Base-by-base conservation (phyloP, 345 rosid species). In the Syzygium aqueum region DNA sequence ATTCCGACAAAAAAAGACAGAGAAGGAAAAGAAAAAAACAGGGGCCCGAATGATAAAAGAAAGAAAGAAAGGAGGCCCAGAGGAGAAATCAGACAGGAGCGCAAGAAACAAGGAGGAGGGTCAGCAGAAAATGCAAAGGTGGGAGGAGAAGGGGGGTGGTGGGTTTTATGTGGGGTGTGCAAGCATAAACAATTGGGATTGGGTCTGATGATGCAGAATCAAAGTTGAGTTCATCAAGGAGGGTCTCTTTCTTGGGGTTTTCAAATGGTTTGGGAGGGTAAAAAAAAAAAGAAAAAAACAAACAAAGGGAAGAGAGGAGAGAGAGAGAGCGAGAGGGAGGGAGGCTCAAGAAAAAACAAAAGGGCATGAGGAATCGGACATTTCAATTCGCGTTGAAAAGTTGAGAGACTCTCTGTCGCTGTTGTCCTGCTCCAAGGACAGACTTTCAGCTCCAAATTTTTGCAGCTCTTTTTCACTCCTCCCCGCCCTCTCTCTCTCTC, bases 181-280 rank as follows among this genome's bases (percentile, higher is more conserved):
- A 67, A 67, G 53, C 59, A 53, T 86, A 86, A 78, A 88, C 61
- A 86, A 52, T 83, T 83, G 91, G 91, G 94, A 93, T 92, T 94
- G 90, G 95, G 93, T 91, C 89, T 87, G 91, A 87, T 87, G 92
- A 88, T 78, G 93, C 92, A 89, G 92, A 91, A 90, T 92, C 93
- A 92, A 91, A 93, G 94, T 91, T 94, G 89, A 93, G 95, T 92
- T 94, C 96, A 93, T 92, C 93, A 88, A 90, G 91, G 90, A 92
- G 92, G 56, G 89, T 86, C 91, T 92, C 92, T 93, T 95, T 94
- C 97, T 94, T 86, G 95, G 97, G 96, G 93, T 89, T 95, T 97
- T 95, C 97, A 97, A 97, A 96, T 94, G 94, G 96, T 91, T 94
- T 93, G 90, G 57, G 93, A 95, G 93, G 94, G 94, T 93, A 86